Evolutionary conservation across 2,329 filamentous ascomycete genomes (phyloP), one percentile per base, ranked within the genome.

Genomic region (Chalaropsis thielavioides): DNA sequence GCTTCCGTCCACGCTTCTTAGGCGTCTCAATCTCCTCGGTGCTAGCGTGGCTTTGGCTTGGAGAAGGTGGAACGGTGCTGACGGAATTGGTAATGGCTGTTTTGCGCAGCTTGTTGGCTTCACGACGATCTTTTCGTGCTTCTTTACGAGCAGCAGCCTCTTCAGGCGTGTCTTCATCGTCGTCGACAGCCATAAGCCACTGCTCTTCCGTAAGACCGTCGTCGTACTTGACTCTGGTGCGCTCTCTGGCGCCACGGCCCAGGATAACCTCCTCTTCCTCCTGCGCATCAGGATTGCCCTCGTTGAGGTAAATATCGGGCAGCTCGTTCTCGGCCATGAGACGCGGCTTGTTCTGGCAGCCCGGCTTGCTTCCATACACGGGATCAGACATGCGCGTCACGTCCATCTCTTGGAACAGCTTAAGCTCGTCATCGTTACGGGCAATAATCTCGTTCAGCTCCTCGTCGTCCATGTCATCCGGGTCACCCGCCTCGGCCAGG

Each of bases 401-500:
- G 70, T 99, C 94, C 68, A 99, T 83, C 70, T 87, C 78, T 72
- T 91, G 89, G 83, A 99, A 99, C 0, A 85, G 72, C 5, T 68
- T 67, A 22, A 97, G 75, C 74, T 99, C 94, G 0, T 87, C 80
- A 8, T 96, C 92, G 56, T 81, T 90, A 69, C 94, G 89, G 67
- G 94, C 92, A 76, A 97, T 88, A 68, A 99, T 89, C 78, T 94
- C 80, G 72, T 99, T 99, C 69, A 99, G 79, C 73, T 99, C 94
- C 67, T 99, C 94, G 69, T 99, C 94, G 70, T 99, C 94, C 89
- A 97, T 96, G 75, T 99, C 94, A 67, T 96, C 92, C 71, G 95
- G 89, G 68, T 96, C 91, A 62, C 81, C 80, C 27, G 76, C 74
- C 70, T 87, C 84, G 0, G 83, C 81, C 76, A 85, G 80, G 66